Conservation (phyloP, 371 early-diverging fungal species). For the Mucor piriformis region DNA sequence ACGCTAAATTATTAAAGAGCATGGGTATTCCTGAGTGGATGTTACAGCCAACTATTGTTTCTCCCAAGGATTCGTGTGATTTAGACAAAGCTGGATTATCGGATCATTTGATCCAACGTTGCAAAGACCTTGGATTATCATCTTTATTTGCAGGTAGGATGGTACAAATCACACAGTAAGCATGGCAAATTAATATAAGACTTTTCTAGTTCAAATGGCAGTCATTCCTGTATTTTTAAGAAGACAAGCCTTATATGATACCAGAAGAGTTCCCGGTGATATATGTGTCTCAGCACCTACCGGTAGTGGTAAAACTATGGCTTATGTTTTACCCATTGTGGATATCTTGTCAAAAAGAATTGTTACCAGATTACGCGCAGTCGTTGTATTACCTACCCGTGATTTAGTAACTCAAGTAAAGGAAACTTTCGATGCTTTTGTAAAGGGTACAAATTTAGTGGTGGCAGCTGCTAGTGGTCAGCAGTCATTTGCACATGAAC, state of each 20-base stretch:
- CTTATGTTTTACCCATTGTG: conserved; percentile 95
- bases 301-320: conserved; percentile 96
- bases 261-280: conserved; percentile 66
- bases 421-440: conserved; percentile 78
- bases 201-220: conserved; percentile 75
- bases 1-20: conserved; percentile 31
- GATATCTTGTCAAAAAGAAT: conserved; percentile 72
- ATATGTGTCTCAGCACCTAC: conserved; percentile 95
- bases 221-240: conserved; percentile 81
- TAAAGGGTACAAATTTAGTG: conserved; percentile 73
- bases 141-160: conserved; percentile 77
- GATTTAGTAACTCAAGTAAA: conserved; percentile 89
- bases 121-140: conserved; percentile 64
- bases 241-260: conserved; percentile 56
- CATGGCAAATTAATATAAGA: neutral
- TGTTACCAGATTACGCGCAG: conserved; percentile 78
- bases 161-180: conserved; percentile 20
- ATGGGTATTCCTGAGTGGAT: conserved; percentile 91
- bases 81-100: conserved; percentile 64
- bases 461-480: conserved; percentile 78
- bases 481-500: conserved; percentile 80
- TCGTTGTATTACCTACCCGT: conserved; percentile 89
- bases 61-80: conserved; percentile 57
- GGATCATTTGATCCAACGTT: conserved; percentile 58
- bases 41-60: conserved; percentile 74